phyloP scores from a whole-genome alignment of 1,284 basidiomycete genomes.

The Fomitopsis schrenkii region DNA sequence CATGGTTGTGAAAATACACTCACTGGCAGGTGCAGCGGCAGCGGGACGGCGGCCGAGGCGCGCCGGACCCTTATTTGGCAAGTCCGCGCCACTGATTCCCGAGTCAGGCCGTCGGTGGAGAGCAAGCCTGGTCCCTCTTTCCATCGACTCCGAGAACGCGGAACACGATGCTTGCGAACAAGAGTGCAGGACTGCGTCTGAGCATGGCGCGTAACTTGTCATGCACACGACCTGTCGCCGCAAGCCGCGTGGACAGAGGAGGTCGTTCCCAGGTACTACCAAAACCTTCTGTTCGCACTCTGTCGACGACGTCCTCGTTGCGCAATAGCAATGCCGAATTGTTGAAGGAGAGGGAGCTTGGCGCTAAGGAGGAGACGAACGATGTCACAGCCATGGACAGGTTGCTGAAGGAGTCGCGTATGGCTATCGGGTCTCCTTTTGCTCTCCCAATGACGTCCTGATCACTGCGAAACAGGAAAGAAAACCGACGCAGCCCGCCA shows the following conservation, averaged over 20 bases:
- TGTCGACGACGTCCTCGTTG: constrained; percentile 9
- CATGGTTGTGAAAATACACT: no score
- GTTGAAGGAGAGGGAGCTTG: constrained; percentile 20
- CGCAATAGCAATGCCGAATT: constrained; percentile 11
- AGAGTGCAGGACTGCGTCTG: neutral
- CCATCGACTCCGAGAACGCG: no score
- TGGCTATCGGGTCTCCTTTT: constrained; percentile 12
- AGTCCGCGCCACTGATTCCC: no score
- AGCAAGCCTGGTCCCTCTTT: no score
- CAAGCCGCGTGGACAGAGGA: neutral
- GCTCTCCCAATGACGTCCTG: neutral
- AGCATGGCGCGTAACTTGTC: neutral
- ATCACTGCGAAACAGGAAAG: constrained; percentile 33
- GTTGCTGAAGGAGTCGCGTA: constrained; percentile 54
- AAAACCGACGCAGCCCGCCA: constrained; percentile 54
- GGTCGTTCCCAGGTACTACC: neutral
- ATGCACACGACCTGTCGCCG: neutral
- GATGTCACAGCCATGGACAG: constrained; percentile 56
- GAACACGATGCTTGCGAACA: neutral
- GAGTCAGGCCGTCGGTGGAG: no score
- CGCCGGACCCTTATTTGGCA: no score
- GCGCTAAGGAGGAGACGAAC: constrained; percentile 46
- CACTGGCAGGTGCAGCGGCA: no score
- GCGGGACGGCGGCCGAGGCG: no score
- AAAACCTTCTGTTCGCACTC: constrained; percentile 26